Percentiles rank a stretch among this genome's conserved stretches.
phyloP scores from a whole-genome alignment of 2,329 filamentous ascomycete genomes.

The Zymoseptoria passerinii region DNA sequence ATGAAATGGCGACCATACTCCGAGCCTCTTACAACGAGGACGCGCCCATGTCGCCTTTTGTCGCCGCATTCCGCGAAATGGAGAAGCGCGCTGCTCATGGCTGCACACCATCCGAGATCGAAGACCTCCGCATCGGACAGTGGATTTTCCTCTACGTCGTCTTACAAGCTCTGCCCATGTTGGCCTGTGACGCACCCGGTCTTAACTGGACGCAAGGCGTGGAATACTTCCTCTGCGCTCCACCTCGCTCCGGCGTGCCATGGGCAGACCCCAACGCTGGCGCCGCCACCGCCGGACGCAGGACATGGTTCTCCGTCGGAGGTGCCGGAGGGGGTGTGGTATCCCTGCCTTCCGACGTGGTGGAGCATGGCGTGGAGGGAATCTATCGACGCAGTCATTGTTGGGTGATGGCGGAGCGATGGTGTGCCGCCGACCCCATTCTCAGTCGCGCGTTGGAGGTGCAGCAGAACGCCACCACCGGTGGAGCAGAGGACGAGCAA shows the following conservation, averaged over 20 bases:
- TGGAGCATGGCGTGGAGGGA: constrained; percentile 59
- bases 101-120: constrained; percentile 57
- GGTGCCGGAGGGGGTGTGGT: constrained; percentile 58
- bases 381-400: constrained; percentile 62
- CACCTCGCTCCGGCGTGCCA: constrained; percentile 62
- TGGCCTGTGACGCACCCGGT: constrained; percentile 67
- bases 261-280: constrained; percentile 58
- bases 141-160: constrained; percentile 78
- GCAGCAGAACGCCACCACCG: constrained; percentile 8
- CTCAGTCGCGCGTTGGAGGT: constrained; percentile 24
- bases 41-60: constrained; percentile 52
- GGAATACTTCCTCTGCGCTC: constrained; percentile 75
- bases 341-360: constrained; percentile 53
- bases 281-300: constrained; percentile 21
- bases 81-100: constrained; percentile 60
- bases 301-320: constrained; percentile 62
- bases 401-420: constrained; percentile 56
- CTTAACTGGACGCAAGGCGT: constrained; percentile 61
- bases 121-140: constrained; percentile 63
- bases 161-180: constrained; percentile 67
- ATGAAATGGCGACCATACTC: constrained; percentile 70
- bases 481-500: constrained; percentile 1
- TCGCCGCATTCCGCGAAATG: constrained; percentile 62
- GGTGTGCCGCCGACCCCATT: constrained; percentile 41
- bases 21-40: constrained; percentile 75